These are phyloP conservation scores for Globisporangium abappressorium DNA, from an alignment of 352 stramenopile genomes.

Conservation along the genomic window DNA sequence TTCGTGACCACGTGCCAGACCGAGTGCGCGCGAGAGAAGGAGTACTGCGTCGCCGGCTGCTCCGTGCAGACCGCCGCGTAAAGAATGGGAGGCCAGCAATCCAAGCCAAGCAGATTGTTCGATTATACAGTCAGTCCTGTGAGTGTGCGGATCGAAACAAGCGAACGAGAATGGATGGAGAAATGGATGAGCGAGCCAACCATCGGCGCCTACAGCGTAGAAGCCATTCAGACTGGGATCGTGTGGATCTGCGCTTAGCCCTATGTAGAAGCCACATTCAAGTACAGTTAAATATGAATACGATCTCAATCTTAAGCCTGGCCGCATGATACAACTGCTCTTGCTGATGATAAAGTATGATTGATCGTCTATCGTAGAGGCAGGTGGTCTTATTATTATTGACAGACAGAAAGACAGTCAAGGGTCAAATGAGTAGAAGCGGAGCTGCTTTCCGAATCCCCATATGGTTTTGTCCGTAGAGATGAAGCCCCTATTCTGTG, in stretches of 20 bases:
- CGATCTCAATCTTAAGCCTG: too few species aligned
- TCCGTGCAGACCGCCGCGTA: background rate
- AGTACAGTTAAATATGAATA: too few species aligned
- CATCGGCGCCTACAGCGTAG: background rate
- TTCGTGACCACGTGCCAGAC: conserved; percentile 25
- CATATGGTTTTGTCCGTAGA: background rate
- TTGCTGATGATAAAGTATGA: background rate
- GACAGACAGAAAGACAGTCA: background rate
- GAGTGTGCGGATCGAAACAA: too few species aligned
- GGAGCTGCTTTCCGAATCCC: background rate
- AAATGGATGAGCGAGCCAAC: background rate
- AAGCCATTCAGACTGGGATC: background rate
- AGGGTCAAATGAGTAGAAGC: background rate
- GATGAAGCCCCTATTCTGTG: background rate
- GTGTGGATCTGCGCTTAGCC: background rate
- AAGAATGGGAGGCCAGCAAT: background rate
- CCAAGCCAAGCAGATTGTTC: background rate
- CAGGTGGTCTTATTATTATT: too few species aligned
- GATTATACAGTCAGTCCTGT: too few species aligned
- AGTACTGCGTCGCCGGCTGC: conserved; percentile 30
- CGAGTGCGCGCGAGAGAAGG: conserved; percentile 22
- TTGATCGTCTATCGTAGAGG: too few species aligned
- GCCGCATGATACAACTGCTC: too few species aligned
- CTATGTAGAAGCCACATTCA: too few species aligned
- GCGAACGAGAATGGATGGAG: background rate